Evolutionary conservation across 1,139 yeast species (phyloP), one percentile per base, ranked within the genome.

Genomic region (Zhuliangozyma parablackwelliae): DNA sequence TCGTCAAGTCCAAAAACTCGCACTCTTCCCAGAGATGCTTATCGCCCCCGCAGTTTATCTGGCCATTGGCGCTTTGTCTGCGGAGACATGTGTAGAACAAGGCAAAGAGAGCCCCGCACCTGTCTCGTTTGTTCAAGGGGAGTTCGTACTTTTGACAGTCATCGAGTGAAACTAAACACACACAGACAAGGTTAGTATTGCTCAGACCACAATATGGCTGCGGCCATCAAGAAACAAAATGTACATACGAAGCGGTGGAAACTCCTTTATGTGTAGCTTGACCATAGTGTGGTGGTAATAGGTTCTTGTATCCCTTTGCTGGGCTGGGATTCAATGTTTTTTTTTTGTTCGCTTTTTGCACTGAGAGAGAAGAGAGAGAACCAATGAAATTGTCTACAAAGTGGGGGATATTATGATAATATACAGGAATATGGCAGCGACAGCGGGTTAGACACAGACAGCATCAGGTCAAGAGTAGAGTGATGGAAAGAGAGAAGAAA

Each of bases 1-100:
- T 79, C 57, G 80, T 76, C 68, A 82, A 86, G 58, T 86, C 95
- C 61, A 82, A 65, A 62, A 83, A 84, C 61, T 86, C 86, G 62
- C 95, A 86, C 55, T 84, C 86, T 63, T 86, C 95, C 73, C 90
- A 87, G 31, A 79, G 77, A 51, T 86, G 95, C 60, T 89, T 79
- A 63, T 83, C 89, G 48, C 82, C 84, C 45, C 75, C 73, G 63
- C 96, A 87, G 54, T 78, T 80, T 37, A 69, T 70, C 8, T 69
- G 59, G 5, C 68, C 58, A 52, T 69, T 68, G 41, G 75, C 75
- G 13, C 67, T 57, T 50, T 69, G 75, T 59, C 76, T 68, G 33
- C 65, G 63, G 38, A 70, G 67, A 56, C 76, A 70, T 12, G 72
- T 66, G 46, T 68, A 70, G 50, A 65, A 67, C 45, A 70, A 70